Evolutionary conservation across 257 asterid genomes (phyloP).

Genomic region (Echites panduratus): DNA sequence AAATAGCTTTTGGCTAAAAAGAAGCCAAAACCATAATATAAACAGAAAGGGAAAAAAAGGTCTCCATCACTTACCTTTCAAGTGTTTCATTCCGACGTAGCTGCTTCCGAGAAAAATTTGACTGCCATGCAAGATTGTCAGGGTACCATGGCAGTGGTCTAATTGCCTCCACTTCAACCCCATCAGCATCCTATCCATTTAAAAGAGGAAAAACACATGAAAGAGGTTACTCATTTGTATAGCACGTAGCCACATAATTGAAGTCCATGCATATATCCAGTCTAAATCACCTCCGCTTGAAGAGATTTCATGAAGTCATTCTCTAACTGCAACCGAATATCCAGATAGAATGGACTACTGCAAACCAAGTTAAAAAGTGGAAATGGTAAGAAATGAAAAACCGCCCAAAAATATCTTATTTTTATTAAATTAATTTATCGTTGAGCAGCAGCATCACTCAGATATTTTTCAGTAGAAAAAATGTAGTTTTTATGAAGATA

Average conservation of each 20-base stretch:
- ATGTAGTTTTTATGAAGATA: not conserved
- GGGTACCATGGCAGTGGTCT: conserved; percentile 95
- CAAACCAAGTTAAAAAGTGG: conserved; percentile 11
- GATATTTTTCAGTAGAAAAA: not conserved
- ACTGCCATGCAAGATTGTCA: conserved; percentile 94
- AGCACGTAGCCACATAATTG: not conserved
- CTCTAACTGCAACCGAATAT: conserved; percentile 68
- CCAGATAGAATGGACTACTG: conserved; percentile 83
- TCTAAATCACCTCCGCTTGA: conserved; percentile 65
- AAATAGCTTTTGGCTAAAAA: not conserved
- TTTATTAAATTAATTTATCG: not conserved
- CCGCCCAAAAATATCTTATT: too few relatives aligned
- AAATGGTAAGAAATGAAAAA: not conserved
- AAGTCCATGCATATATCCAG: conserved; percentile 1
- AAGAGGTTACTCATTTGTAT: not conserved
- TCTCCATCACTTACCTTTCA: conserved; percentile 50
- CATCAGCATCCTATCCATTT: conserved; percentile 54
- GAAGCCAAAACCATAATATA: not conserved
- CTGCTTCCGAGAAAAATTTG: conserved; percentile 84
- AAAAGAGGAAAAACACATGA: conserved; percentile 6
- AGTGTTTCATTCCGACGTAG: conserved; percentile 85
- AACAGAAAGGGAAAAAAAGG: not conserved
- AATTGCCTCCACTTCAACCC: conserved; percentile 66
- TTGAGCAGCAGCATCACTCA: not conserved
- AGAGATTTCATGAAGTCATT: conserved; percentile 76